phyloP scores from a whole-genome alignment of 139 green algal genomes.

The Spirogloea muscicola region DNA sequence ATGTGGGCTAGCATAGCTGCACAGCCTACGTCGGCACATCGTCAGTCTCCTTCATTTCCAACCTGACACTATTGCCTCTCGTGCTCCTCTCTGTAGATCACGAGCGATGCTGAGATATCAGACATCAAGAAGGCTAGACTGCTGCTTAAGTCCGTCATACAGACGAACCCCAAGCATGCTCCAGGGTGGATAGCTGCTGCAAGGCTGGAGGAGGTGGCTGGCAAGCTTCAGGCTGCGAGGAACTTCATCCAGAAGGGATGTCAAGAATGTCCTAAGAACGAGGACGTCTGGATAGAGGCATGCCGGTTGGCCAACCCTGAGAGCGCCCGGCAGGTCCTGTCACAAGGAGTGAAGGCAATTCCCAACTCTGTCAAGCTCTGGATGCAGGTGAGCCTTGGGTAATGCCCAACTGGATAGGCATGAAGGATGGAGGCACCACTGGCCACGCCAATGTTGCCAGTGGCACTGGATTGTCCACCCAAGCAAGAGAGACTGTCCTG shows the following conservation, averaged over 20 bases:
- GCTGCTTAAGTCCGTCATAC: conserved; percentile 92
- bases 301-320: conserved; percentile 74
- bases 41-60: too few species aligned
- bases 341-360: conserved; percentile 76
- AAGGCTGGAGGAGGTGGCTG: conserved; percentile 73
- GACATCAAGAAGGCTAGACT: conserved; percentile 98
- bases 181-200: conserved; percentile 95
- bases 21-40: too few species aligned
- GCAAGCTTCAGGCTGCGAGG: conserved; percentile 58
- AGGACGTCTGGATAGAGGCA: conserved; percentile 98
- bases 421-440: too few species aligned
- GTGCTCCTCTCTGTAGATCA: too few species aligned
- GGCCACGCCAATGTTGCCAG: too few species aligned
- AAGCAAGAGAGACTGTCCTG: too few species aligned
- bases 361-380: conserved; percentile 83
- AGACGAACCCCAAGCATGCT: conserved; percentile 92
- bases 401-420: too few species aligned
- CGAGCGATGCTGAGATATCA: conserved; percentile 80
- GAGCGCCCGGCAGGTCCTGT: conserved; percentile 79
- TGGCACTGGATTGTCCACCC: too few species aligned
- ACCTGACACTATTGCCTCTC: too few species aligned
- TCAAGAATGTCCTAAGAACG: conserved; percentile 85
- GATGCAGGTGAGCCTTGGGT: too few species aligned
- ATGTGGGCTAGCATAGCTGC: too few species aligned
- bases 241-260: conserved; percentile 77